These are phyloP conservation scores for Linum lewisii DNA, from an alignment of 345 rosid species.

Conservation along the genomic window DNA sequence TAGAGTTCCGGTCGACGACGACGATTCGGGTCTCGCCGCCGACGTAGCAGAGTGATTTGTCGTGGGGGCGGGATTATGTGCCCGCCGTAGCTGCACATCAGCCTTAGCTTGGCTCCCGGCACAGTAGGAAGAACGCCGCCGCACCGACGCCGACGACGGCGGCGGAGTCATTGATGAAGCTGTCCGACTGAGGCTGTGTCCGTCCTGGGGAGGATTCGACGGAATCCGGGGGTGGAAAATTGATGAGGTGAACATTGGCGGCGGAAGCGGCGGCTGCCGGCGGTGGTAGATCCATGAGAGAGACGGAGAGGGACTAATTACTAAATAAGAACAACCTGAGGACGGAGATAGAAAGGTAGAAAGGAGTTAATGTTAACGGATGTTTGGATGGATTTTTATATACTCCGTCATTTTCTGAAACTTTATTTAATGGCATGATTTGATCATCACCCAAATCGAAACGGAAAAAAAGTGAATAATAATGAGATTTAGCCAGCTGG, in stretches of 20 bases:
- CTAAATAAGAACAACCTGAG: not conserved
- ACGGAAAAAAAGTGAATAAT: too few relatives aligned
- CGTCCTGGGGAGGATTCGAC: slow-evolving; percentile 52
- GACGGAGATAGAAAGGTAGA: not conserved
- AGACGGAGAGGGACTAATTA: too few relatives aligned
- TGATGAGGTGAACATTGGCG: slow-evolving; percentile 13
- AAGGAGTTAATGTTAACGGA: not conserved
- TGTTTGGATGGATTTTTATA: too few relatives aligned
- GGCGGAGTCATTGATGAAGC: not conserved
- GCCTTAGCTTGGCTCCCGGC: slow-evolving; percentile 62
- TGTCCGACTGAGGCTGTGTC: not conserved
- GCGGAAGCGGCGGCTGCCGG: slow-evolving; percentile 18
- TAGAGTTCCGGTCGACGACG: slow-evolving; percentile 52
- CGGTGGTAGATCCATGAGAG: slow-evolving; percentile 32
- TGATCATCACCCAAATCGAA: not conserved
- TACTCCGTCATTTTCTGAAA: too few relatives aligned
- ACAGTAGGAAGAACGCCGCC: slow-evolving; percentile 42
- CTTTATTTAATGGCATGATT: too few relatives aligned
- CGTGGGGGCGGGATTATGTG: slow-evolving; percentile 84
- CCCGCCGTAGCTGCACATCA: slow-evolving; percentile 85
- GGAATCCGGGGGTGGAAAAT: slow-evolving; percentile 25
- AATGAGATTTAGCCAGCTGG: not conserved
- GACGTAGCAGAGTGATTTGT: slow-evolving; percentile 62
- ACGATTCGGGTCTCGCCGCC: slow-evolving; percentile 68
- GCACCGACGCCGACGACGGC: slow-evolving; percentile 2